phyloP scores from a whole-genome alignment of 2,329 filamentous ascomycete species.

The Emergomyces africanus region DNA sequence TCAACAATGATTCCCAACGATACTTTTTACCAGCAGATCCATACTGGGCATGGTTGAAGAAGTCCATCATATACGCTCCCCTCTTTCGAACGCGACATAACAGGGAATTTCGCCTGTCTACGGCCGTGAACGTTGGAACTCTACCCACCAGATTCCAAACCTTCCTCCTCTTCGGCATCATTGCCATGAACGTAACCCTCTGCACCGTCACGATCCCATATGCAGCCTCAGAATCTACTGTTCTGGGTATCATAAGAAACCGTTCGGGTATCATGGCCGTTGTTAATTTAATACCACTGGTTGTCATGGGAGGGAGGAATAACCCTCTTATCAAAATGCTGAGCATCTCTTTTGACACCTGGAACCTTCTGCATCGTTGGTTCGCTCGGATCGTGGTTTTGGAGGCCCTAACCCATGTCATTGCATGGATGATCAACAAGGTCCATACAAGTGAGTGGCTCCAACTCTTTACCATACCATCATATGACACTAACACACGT shows the following conservation, averaged over 20 bases:
- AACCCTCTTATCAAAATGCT: slow-evolving; percentile 26
- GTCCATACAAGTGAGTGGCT: slow-evolving; percentile 30
- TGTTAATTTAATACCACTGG: slow-evolving; percentile 26
- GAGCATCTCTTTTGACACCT: slow-evolving; percentile 25
- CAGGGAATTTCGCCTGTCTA: slow-evolving; percentile 32
- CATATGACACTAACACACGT: not conserved
- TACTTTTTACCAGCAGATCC: slow-evolving; percentile 55
- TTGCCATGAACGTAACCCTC: slow-evolving; percentile 35
- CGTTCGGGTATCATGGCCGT: slow-evolving; percentile 27
- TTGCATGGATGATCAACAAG: slow-evolving; percentile 62
- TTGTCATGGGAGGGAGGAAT: slow-evolving; percentile 26
- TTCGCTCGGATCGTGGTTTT: slow-evolving; percentile 57
- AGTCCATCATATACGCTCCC: slow-evolving; percentile 45
- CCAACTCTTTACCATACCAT: not conserved
- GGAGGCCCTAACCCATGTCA: slow-evolving; percentile 57
- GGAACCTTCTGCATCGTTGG: slow-evolving; percentile 57
- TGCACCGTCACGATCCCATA: slow-evolving; percentile 38
- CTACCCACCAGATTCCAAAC: slow-evolving; percentile 36
- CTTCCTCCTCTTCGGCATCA: slow-evolving; percentile 27
- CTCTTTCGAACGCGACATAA: slow-evolving; percentile 33
- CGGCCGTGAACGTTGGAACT: slow-evolving; percentile 33
- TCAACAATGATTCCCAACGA: slow-evolving; percentile 65
- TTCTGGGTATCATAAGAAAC: slow-evolving; percentile 30
- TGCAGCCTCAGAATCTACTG: slow-evolving; percentile 19
- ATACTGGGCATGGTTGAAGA: slow-evolving; percentile 55